phyloP scores from a whole-genome alignment of 441 rosid genomes.

The Eutrema salsugineum region DNA sequence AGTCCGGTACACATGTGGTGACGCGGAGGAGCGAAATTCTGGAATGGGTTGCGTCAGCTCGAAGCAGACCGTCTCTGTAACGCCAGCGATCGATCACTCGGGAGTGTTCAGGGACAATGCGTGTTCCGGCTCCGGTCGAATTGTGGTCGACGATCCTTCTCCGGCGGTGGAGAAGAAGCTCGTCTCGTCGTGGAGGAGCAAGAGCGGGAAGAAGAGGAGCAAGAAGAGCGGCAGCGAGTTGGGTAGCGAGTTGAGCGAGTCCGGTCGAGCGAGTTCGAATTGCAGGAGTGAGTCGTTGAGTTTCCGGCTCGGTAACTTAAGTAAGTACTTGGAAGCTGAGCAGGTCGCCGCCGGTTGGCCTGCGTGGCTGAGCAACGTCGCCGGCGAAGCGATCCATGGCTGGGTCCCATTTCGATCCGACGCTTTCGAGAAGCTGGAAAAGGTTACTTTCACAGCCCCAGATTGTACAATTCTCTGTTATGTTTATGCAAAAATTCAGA shows the following conservation, averaged over 20 bases:
- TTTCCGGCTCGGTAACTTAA: constrained; percentile 54
- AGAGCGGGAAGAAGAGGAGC: constrained; percentile 33
- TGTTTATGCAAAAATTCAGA: not conserved
- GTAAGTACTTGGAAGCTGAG: constrained; percentile 77
- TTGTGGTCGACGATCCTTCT: constrained; percentile 17
- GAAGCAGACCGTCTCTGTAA: constrained; percentile 84
- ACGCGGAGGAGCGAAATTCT: not conserved
- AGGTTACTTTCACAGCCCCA: constrained; percentile 40
- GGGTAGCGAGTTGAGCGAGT: constrained; percentile 51
- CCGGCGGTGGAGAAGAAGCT: constrained; percentile 28
- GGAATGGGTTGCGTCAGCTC: constrained; percentile 92
- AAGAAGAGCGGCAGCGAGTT: constrained; percentile 36
- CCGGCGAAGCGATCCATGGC: constrained; percentile 92
- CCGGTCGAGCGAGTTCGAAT: constrained; percentile 61
- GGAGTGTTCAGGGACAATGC: constrained; percentile 46
- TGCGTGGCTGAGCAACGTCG: constrained; percentile 91
- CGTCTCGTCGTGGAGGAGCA: constrained; percentile 37
- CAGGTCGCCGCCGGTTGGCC: constrained; percentile 99
- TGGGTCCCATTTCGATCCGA: constrained; percentile 87
- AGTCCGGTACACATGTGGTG: not conserved
- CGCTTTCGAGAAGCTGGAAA: constrained; percentile 81
- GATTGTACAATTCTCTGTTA: not conserved
- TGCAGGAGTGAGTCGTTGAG: constrained; percentile 66
- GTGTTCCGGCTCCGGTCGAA: constrained; percentile 25
- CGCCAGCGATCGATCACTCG: constrained; percentile 80